Evolutionary conservation across 345 rosid genomes (phyloP), one percentile per base, ranked within the genome.

Genomic region (Carallia pectinifolia): DNA sequence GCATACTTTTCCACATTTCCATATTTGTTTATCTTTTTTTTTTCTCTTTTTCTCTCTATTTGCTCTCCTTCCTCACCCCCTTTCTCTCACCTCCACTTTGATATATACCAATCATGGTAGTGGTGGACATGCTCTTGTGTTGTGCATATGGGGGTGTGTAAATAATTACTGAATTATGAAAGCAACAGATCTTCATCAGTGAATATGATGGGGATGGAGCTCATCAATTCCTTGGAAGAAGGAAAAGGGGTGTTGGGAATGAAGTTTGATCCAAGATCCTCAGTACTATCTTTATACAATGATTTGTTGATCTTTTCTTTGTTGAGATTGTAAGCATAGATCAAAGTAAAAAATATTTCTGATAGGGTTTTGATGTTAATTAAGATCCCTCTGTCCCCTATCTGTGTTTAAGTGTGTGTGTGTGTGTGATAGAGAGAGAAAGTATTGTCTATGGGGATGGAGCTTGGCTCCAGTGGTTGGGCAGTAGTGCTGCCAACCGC

Each of bases 171-270:
- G 80, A 78, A 78, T 82, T 67, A 80, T 77, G 81, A 76, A 78
- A 74, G 23, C 23, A 23, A 74, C 58, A 55, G 33, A 23, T 23
- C 33, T 18, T 19, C 29, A 18, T 19, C 58, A 27, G 48, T 62
- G 60, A 18, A 44, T 53, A 23, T 9, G 39, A 54, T 16, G 9
- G 17, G 17, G 39, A 30, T 27, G 53, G 7, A 62, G 52, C 50
- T 12, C 17, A 12, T 12, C 17, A 12, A 34, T 65, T 52, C 58
- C 39, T 72, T 30, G 66, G 73, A 79, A 65, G 65, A 79, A 76
- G 78, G 82, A 78, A 82, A 81, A 77, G 69, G 30, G 80, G 86
- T 83, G 81, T 83, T 73, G 76, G 87, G 88, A 84, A 86, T 86
- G 86, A 79, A 77, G 81, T 70, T 68, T 64, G 86, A 76, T 83